Conservation (phyloP, 495 filamentous ascomycete species). For the Penicillium verhagenii region DNA sequence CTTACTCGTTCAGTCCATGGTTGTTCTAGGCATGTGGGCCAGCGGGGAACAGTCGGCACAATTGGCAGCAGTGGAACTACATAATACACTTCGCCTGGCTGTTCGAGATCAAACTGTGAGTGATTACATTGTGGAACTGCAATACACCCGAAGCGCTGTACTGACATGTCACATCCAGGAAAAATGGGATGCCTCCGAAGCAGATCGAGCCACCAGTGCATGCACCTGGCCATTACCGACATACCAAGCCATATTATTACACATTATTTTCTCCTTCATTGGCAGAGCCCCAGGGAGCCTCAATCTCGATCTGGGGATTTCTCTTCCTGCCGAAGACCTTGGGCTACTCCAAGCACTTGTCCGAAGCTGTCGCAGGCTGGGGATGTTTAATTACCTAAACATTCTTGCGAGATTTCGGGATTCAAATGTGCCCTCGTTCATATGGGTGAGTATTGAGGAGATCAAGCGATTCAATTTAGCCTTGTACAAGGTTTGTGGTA, state of each 20-base stretch:
- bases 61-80: conserved; percentile 23
- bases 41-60: conserved; percentile 12
- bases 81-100: conserved; percentile 19
- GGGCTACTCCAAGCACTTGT: conserved; percentile 25
- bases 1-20: conserved; percentile 29
- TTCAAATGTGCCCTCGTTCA: conserved; percentile 8
- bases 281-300: neutral
- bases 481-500: conserved; percentile 23
- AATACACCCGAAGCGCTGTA: too few species aligned
- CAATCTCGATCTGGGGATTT: conserved; percentile 17
- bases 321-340: conserved; percentile 10
- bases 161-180: conserved; percentile 16
- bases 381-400: conserved; percentile 31
- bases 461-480: conserved; percentile 31
- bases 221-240: conserved; percentile 31
- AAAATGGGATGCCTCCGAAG: conserved; percentile 27
- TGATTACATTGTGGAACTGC: too few species aligned
- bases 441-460: conserved; percentile 30
- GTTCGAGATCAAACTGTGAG: conserved; percentile 26
- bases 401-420: conserved; percentile 23
- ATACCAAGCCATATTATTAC: conserved; percentile 35
- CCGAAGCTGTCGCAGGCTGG: conserved; percentile 23
- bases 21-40: conserved; percentile 29
- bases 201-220: conserved; percentile 5
- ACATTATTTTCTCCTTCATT: conserved; percentile 25